Evolutionary conservation across 2,329 filamentous ascomycete genomes (phyloP), one percentile per base, ranked within the genome.

Genomic region (Xylariaceae sp.): DNA sequence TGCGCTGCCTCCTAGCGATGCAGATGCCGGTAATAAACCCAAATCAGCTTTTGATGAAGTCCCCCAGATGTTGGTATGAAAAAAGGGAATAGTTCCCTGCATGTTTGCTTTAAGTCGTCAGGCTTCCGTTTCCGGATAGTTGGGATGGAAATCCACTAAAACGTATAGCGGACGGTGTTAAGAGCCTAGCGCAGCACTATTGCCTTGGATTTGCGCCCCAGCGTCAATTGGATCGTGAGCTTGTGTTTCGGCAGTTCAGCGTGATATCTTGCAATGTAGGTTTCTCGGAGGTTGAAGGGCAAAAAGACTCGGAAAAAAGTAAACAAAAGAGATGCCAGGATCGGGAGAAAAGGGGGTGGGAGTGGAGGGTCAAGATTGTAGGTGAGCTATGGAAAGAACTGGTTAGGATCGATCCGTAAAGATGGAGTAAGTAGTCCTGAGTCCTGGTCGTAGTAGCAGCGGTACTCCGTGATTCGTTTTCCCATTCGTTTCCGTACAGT

Each of bases 11-110:
- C 51, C 55, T 53, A 59, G 62, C 2, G 56, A 47, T 48, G 48
- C 13, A 39, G 56, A 47, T 48, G 48, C 13, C 42, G 55, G 11
- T 51, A 51, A 49, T 64, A 55, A 62, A 58, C 61, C 62, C 64
- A 49, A 37, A 60, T 64, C 61, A 64, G 62, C 53, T 63, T 63
- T 64, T 2, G 61, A 60, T 60, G 64, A 51, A 54, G 62, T 35
- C 63, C 53, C 68, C 68, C 69, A 71, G 53, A 70, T 68, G 53
- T 68, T 72, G 59, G 67, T 66, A n/a, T 64, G 65, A 59, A 71
- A 70, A 64, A 70, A 66, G 49, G 64, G 64, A 56, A 61, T 61
- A n/a, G 55, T 60, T n/a, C 61, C 60, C 56, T 66, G 62, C 64
- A 65, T 65, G 34, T 58, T 57, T 50, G 44, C 48, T 17, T 58